Evolutionary conservation across 768 basidiomycete species (phyloP).

Genomic region (Dictyophora rubrovolvata): DNA sequence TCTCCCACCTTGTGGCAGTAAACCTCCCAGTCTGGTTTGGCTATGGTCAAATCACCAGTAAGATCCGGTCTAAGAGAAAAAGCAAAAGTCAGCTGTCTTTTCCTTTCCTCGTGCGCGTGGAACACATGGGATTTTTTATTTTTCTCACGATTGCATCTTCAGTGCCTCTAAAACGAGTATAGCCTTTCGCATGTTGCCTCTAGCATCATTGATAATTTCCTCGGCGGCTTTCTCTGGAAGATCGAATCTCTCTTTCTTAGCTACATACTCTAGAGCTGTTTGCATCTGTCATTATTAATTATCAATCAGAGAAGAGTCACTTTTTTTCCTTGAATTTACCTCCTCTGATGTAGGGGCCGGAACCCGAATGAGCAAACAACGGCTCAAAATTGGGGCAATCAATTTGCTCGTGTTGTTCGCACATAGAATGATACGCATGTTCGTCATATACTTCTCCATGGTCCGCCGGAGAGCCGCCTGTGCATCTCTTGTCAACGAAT

Average conservation of each 20-base stretch:
- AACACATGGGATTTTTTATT: background rate
- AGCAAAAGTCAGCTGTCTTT: constrained; percentile 5
- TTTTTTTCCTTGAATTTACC: constrained; percentile 32
- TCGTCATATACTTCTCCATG: constrained; percentile 99
- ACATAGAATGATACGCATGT: constrained; percentile 92
- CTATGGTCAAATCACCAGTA: constrained; percentile 66
- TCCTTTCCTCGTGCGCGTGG: background rate
- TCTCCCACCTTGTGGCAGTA: constrained; percentile 91
- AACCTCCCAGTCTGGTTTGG: constrained; percentile 99
- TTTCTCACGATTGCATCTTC: constrained; percentile 86
- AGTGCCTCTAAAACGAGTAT: constrained; percentile 90
- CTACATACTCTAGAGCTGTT: constrained; percentile 66
- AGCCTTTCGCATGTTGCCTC: constrained; percentile 91
- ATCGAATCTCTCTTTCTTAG: constrained; percentile 67
- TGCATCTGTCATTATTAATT: constrained; percentile 48
- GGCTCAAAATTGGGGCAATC: constrained; percentile 93
- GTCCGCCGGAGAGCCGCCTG: constrained; percentile 94
- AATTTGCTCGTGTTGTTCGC: constrained; percentile 92
- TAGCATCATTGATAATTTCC: constrained; percentile 72
- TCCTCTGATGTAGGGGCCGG: constrained; percentile 75
- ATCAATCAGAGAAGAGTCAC: too few relatives aligned
- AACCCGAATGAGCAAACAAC: constrained; percentile 88
- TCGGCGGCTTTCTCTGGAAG: constrained; percentile 67
- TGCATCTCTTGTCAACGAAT: constrained; percentile 88
- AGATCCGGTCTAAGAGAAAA: constrained; percentile 58